Conservation (phyloP, 139 green algal species). For the Marvania coccoides region DNA sequence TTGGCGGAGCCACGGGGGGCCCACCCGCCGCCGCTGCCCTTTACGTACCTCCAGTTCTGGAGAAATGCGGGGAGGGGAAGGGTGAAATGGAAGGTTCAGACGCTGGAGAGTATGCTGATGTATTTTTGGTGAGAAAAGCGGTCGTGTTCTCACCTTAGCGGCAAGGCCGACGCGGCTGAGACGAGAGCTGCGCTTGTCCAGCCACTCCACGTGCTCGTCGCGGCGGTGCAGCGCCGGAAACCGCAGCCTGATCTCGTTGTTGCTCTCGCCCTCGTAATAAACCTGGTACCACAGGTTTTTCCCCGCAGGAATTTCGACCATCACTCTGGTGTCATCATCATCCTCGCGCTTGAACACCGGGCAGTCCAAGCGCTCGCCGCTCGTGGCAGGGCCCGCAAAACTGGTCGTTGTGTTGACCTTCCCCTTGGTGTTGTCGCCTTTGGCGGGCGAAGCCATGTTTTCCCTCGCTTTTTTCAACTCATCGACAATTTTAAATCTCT, state of each 20-base stretch:
- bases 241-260: neutral
- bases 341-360: neutral
- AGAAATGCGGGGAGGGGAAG: too few species aligned
- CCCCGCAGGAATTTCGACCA: neutral
- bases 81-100: too few species aligned
- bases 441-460: too few species aligned
- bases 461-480: too few species aligned
- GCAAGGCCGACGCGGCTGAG: neutral
- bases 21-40: neutral
- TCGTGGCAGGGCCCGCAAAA: too few species aligned
- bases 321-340: neutral
- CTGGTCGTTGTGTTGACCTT: too few species aligned
- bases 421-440: too few species aligned
- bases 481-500: too few species aligned
- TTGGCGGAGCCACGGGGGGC: neutral
- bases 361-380: neutral
- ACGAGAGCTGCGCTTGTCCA: neutral
- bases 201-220: neutral
- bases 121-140: too few species aligned
- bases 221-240: neutral
- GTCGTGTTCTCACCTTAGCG: too few species aligned
- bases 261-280: neutral
- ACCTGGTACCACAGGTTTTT: neutral
- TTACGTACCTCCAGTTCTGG: constrained; percentile 1
- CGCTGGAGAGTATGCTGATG: too few species aligned